Conservation (phyloP, 768 basidiomycete species). For the Galerina marginata region DNA sequence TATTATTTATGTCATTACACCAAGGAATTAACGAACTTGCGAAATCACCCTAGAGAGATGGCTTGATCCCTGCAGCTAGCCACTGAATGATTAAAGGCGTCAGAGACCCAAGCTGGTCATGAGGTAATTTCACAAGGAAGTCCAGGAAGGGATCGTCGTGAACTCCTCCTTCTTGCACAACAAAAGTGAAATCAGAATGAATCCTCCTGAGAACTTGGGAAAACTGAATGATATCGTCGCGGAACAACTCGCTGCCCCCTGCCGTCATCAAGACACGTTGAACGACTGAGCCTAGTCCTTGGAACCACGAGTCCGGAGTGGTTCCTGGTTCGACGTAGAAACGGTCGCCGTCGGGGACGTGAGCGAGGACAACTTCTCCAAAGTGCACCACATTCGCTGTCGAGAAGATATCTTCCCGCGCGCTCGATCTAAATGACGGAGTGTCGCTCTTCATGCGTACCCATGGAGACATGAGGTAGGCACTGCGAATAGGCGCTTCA, state of each 20-base stretch:
- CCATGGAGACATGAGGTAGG: constrained; percentile 39
- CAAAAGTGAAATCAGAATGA: constrained; percentile 11
- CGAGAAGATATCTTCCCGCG: constrained; percentile 4
- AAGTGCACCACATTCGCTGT: neutral
- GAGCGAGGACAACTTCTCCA: constrained; percentile 2
- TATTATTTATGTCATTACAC: neutral
- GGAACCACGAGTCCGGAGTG: constrained; percentile 32
- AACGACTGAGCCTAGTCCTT: constrained; percentile 25
- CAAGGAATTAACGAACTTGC: neutral
- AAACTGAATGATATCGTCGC: constrained; percentile 28
- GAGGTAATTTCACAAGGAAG: constrained; percentile 4
- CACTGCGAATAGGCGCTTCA: constrained; percentile 25
- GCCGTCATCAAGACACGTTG: constrained; percentile 30
- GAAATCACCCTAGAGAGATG: neutral
- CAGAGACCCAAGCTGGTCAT: constrained; percentile 6
- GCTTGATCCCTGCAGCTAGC: constrained; percentile 14
- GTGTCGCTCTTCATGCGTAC: constrained; percentile 21
- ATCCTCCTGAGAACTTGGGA: constrained; percentile 10
- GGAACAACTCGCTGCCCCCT: constrained; percentile 28
- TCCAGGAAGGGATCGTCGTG: constrained; percentile 21
- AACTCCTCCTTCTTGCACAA: constrained; percentile 16
- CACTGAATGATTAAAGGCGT: constrained; percentile 17
- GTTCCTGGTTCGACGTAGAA: constrained; percentile 22
- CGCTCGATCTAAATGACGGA: constrained; percentile 1
- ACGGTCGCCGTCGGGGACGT: neutral